Evolutionary conservation across 164 flowering plant species (phyloP).

Genomic region (Dillenia suffruticosa): DNA sequence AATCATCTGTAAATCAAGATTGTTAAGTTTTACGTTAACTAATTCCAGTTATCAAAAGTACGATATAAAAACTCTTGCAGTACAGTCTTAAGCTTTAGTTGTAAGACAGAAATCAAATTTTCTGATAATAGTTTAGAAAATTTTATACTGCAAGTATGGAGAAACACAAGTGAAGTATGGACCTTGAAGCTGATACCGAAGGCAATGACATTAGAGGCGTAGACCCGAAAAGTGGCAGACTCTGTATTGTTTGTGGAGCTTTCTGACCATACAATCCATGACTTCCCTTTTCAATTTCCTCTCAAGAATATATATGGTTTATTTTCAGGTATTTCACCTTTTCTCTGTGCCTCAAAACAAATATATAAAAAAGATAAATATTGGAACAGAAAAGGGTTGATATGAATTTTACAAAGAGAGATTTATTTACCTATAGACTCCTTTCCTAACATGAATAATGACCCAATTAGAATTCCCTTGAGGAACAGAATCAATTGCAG

Average conservation of each 20-base stretch:
- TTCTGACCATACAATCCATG: slow-evolving; percentile 47
- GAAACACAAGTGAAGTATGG: not conserved
- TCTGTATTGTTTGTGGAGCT: slow-evolving; percentile 44
- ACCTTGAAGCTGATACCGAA: slow-evolving; percentile 92
- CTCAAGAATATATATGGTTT: slow-evolving; percentile 85
- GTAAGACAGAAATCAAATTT: no score
- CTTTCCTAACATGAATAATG: slow-evolving; percentile 70
- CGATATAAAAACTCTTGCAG: no score
- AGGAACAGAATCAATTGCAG: slow-evolving; percentile 74
- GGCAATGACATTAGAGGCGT: slow-evolving; percentile 58
- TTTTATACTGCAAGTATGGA: not conserved
- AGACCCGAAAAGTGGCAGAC: slow-evolving; percentile 71
- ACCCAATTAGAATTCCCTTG: slow-evolving; percentile 68
- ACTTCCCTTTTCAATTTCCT: slow-evolving; percentile 82
- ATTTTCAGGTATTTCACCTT: slow-evolving; percentile 58
- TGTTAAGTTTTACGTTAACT: no score
- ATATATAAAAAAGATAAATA: not conserved
- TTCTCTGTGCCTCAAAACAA: slow-evolving; percentile 42
- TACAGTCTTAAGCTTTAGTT: no score
- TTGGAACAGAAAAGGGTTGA: no score
- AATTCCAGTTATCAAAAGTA: no score
- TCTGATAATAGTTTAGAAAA: not conserved
- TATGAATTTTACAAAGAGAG: not conserved
- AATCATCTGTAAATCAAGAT: no score
- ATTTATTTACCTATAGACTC: slow-evolving; percentile 54